These are phyloP conservation scores for Limnomonas spitsbergensis DNA, from an alignment of 139 green algal species.

Conservation along the genomic window DNA sequence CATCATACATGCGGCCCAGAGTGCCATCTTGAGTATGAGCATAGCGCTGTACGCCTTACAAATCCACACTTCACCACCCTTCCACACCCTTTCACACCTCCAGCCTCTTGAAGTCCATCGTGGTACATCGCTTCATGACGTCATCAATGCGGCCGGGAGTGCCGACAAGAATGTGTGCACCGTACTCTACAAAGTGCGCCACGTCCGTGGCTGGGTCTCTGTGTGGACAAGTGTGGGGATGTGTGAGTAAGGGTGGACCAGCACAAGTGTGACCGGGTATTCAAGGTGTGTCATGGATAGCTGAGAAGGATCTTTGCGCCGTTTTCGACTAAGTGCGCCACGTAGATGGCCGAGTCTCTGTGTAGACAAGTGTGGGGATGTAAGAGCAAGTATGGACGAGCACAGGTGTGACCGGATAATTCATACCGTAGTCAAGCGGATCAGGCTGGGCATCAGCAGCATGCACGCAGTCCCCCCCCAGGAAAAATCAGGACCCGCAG, in stretches of 20 bases:
- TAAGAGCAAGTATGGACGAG: background rate
- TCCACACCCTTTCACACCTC: too few relatives aligned
- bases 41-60: too few relatives aligned
- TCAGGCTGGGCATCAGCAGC: too few relatives aligned
- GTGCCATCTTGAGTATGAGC: too few relatives aligned
- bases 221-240: background rate
- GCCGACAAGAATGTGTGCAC: constrained; percentile 82
- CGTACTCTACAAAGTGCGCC: constrained; percentile 50
- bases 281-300: constrained; percentile 87
- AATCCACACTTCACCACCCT: too few relatives aligned
- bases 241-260: background rate
- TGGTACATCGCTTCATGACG: constrained; percentile 66
- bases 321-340: constrained; percentile 53
- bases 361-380: background rate
- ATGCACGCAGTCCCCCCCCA: too few relatives aligned
- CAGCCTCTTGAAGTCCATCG: constrained; percentile 61
- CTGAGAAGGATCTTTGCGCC: constrained; percentile 85
- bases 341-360: constrained; percentile 66
- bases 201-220: constrained; percentile 72
- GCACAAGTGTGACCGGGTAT: background rate
- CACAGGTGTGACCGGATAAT: background rate
- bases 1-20: constrained; percentile 85
- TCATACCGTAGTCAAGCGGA: too few relatives aligned
- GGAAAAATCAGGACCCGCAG: too few relatives aligned
- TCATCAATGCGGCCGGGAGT: constrained; percentile 92